Evolutionary conservation across 2,329 filamentous ascomycete species (phyloP).

Genomic region (Colletotrichum tofieldiae): DNA sequence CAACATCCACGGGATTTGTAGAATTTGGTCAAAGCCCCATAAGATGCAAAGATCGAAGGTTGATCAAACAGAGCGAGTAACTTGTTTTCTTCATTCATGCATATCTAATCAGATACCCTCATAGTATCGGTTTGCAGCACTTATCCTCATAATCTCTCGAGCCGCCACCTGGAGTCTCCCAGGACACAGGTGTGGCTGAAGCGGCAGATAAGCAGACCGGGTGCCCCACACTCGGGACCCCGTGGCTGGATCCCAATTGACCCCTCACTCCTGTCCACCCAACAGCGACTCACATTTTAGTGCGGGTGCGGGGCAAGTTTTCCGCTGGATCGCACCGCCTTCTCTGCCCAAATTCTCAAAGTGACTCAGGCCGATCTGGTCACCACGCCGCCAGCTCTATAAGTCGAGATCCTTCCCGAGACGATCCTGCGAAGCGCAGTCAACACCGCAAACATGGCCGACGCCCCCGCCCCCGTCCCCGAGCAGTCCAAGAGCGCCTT

Average conservation of each 20-base stretch:
- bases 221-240: not conserved
- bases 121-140: not conserved
- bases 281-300: constrained; percentile 42
- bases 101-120: too few species aligned
- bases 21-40: too few species aligned
- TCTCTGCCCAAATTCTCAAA: constrained; percentile 40
- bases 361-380: constrained; percentile 42
- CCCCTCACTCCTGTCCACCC: constrained; percentile 37
- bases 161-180: not conserved
- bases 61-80: too few species aligned
- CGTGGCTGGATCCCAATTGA: constrained; percentile 41
- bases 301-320: constrained; percentile 44
- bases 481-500: constrained; percentile 73
- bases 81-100: too few species aligned
- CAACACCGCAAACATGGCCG: constrained; percentile 43
- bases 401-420: constrained; percentile 32
- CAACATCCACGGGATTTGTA: not conserved
- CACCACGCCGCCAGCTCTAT: constrained; percentile 30
- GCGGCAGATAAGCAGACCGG: not conserved
- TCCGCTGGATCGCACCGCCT: constrained; percentile 39
- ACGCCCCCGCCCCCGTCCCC: constrained; percentile 39
- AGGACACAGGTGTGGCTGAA: constrained; percentile 1
- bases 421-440: constrained; percentile 35
- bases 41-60: too few species aligned
- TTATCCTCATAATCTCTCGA: not conserved